These are phyloP conservation scores for Suillus subalutaceus DNA, from an alignment of 768 basidiomycete genomes.

Conservation along the genomic window DNA sequence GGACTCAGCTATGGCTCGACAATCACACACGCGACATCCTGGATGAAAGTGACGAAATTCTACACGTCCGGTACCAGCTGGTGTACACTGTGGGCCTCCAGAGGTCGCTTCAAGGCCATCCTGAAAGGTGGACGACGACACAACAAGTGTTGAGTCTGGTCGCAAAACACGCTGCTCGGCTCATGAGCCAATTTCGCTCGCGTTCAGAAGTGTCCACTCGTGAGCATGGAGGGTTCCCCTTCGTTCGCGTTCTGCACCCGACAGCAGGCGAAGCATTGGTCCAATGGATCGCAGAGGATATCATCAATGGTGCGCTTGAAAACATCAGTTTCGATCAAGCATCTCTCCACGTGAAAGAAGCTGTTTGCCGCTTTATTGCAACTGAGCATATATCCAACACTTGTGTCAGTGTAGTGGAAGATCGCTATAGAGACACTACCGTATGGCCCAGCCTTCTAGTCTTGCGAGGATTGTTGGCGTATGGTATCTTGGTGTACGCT, in stretches of 20 bases:
- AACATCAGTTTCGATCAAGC: conserved; percentile 4
- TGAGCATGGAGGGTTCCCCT: conserved; percentile 12
- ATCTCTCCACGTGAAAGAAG: background rate
- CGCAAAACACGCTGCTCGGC: conserved; percentile 16
- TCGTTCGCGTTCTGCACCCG: conserved; percentile 17
- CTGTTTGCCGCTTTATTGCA: conserved; percentile 29
- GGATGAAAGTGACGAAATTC: background rate
- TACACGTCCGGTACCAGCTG: background rate
- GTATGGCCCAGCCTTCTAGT: background rate
- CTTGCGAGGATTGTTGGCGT: background rate
- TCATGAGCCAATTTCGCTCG: conserved; percentile 11
- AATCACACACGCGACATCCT: background rate
- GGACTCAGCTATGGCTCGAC: conserved; percentile 19
- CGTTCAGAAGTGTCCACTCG: conserved; percentile 23
- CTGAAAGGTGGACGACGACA: conserved; percentile 21
- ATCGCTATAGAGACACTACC: background rate
- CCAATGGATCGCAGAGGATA: conserved; percentile 12
- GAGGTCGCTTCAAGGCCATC: conserved; percentile 1
- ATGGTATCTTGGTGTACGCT: background rate
- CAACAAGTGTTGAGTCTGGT: conserved; percentile 34
- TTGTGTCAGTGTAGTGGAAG: conserved; percentile 14
- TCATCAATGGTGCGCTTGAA: conserved; percentile 13
- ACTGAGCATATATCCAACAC: conserved; percentile 5
- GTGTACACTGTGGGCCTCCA: background rate
- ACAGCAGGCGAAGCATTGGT: conserved; percentile 16